Base-by-base conservation (phyloP, 768 basidiomycete genomes). In the Termitomyces eurrhizus region DNA sequence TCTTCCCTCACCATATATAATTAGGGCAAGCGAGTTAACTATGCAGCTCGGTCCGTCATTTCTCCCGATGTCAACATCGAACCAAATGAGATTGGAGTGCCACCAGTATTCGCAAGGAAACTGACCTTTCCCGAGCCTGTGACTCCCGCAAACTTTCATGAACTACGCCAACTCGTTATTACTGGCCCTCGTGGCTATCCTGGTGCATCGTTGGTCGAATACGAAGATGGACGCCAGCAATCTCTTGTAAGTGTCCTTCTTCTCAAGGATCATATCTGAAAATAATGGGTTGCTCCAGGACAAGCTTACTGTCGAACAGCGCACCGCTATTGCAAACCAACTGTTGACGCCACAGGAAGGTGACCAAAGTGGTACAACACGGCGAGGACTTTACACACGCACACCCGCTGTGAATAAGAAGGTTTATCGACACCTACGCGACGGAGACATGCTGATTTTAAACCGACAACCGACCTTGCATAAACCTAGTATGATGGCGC, bases 401-500 rank as follows among this genome's bases (percentile, higher is more conserved):
- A 93, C 91, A 4, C 74, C 87, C 1, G 82, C 89, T 3, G 78
- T 94, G 64, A 97, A 97, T 75, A 98, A 98, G 80, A 99, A 99
- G 74, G 97, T 99, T 33, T 95, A 94, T 73, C 83, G 97, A 41
- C 97, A 98, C 75, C 78, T 99, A 6, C 85, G 84, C 45, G 94
- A 98, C 72, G 97, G 97, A 2, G 97, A 99, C 71, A 89, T 96
- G 57, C 77, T 99, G 59, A 92, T 99, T 66, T 79, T 99, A 42
- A 99, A 99, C 71, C 90, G 97, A 55, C 97, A 99, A 78, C 97
- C 97, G 7, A 98, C 97, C 1, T 80, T 99, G 56, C 97, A 99
- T 73, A 99, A 99, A 71, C 96, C 97, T 24, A 94, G 92, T 80
- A 99, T 99, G 96, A 99, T 99, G 97, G 89, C 88, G 8, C 97